Evolutionary conservation across 129 eudicot species (phyloP).

Genomic region (Dittrichia graveolens): DNA sequence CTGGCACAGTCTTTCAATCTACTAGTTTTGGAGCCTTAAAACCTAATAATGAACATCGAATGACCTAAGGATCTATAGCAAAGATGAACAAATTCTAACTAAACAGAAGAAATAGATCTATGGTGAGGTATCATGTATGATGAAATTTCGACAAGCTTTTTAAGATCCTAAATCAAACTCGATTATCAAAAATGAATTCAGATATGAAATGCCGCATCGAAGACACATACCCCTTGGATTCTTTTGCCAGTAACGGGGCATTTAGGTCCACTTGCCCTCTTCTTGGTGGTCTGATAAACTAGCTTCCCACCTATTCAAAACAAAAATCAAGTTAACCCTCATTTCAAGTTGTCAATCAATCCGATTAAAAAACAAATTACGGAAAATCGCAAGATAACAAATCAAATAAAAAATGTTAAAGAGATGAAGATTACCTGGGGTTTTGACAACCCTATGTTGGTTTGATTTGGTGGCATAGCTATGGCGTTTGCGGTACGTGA

Average conservation of each 20-base stretch:
- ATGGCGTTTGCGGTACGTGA: constrained; percentile 74
- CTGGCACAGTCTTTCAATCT: no score
- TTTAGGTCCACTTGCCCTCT: constrained; percentile 86
- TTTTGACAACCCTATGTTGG: constrained; percentile 72
- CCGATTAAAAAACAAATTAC: not conserved
- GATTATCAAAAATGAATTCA: no score
- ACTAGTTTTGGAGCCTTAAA: no score
- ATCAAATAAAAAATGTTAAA: not conserved
- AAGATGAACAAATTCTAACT: not conserved
- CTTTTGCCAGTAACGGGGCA: constrained; percentile 88
- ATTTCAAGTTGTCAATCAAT: not conserved
- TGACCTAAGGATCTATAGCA: not conserved
- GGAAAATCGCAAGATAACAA: not conserved
- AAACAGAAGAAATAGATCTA: no score
- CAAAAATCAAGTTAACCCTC: constrained; percentile 1
- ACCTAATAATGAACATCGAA: no score
- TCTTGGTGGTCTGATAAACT: constrained; percentile 65
- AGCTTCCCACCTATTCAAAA: constrained; percentile 57
- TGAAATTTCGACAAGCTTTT: no score
- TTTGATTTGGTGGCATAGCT: constrained; percentile 91
- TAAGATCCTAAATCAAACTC: no score
- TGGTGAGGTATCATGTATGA: no score
- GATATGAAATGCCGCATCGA: not conserved
- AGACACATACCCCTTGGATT: constrained; percentile 73
- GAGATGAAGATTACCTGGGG: constrained; percentile 52